Conservation (phyloP, 2,329 filamentous ascomycete species). For the Curvularia lunata region DNA sequence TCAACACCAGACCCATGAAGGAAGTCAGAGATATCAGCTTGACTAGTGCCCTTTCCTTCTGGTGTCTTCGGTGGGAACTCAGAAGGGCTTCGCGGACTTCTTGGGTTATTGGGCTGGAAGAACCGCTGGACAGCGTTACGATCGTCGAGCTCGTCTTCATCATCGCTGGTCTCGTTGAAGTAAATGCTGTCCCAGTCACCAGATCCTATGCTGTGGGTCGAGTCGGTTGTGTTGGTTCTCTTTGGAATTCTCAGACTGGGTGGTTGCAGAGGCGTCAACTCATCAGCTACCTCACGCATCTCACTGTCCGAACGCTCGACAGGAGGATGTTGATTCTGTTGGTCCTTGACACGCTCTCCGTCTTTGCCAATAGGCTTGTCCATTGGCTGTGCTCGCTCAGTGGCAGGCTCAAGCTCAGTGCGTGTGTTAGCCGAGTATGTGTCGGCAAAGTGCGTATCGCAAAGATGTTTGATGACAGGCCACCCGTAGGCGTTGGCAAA, state of each 20-base stretch:
- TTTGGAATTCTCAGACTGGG: constrained; percentile 31
- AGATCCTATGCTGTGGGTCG: constrained; percentile 48
- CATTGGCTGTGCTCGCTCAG: constrained; percentile 71
- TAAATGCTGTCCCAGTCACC: constrained; percentile 57
- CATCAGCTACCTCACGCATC: constrained; percentile 55
- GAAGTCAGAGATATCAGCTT: constrained; percentile 51
- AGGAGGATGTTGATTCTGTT: constrained; percentile 48
- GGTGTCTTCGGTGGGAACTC: constrained; percentile 26
- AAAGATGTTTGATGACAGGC: constrained; percentile 94
- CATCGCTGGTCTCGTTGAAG: constrained; percentile 57
- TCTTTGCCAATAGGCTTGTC: constrained; percentile 63
- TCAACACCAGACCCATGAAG: constrained; percentile 38
- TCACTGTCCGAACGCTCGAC: constrained; percentile 56
- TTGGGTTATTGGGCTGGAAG: constrained; percentile 38
- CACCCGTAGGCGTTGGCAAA: constrained; percentile 98
- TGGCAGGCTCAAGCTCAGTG: constrained; percentile 70
- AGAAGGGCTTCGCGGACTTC: constrained; percentile 24
- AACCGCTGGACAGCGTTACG: constrained; percentile 47
- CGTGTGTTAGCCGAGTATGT: constrained; percentile 68
- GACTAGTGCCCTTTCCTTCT: constrained; percentile 42
- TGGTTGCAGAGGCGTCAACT: constrained; percentile 44
- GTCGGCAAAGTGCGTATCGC: constrained; percentile 92
- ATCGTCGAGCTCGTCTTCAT: constrained; percentile 54
- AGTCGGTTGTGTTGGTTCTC: constrained; percentile 35
- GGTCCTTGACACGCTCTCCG: constrained; percentile 68